Percentiles rank a stretch among this genome's conserved stretches.
Conservation (phyloP, 441 rosid species). For the Jatropha multifida region DNA sequence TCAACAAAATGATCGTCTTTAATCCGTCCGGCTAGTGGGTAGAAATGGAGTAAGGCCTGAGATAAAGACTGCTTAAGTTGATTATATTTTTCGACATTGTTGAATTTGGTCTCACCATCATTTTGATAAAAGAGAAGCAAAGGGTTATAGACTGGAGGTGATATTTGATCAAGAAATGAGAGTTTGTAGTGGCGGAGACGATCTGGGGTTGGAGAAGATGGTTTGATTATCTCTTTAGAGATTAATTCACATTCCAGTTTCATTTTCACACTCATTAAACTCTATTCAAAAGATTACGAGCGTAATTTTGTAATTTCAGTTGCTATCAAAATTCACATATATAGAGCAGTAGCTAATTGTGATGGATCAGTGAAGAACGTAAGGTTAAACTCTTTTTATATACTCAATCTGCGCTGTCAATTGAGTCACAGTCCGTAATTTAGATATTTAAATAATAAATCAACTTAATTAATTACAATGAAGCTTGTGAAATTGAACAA, state of each 20-base stretch:
- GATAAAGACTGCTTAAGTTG: constrained; percentile 28
- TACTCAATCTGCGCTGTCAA: too few species aligned
- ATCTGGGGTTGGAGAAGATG: constrained; percentile 35
- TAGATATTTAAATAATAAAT: too few species aligned
- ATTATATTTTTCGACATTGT: neutral
- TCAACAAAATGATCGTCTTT: constrained; percentile 9
- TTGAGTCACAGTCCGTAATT: too few species aligned
- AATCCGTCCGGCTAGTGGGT: constrained; percentile 27
- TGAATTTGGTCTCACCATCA: neutral
- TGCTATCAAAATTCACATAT: too few species aligned
- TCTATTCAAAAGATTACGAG: too few species aligned
- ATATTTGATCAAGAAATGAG: constrained; percentile 35
- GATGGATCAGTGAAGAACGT: too few species aligned
- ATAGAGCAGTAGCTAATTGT: too few species aligned
- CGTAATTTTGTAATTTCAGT: too few species aligned
- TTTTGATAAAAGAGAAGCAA: constrained; percentile 30
- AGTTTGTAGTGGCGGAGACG: constrained; percentile 22
- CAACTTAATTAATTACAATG: too few species aligned
- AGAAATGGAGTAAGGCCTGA: constrained; percentile 12
- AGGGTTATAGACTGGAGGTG: constrained; percentile 26
- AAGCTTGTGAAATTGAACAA: too few species aligned
- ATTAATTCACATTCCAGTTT: constrained; percentile 15
- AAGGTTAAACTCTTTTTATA: too few species aligned
- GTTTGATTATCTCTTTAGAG: constrained; percentile 28
- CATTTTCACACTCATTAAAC: neutral